Conservation (phyloP, 331 rosid genomes). For the Quercus phellos region DNA sequence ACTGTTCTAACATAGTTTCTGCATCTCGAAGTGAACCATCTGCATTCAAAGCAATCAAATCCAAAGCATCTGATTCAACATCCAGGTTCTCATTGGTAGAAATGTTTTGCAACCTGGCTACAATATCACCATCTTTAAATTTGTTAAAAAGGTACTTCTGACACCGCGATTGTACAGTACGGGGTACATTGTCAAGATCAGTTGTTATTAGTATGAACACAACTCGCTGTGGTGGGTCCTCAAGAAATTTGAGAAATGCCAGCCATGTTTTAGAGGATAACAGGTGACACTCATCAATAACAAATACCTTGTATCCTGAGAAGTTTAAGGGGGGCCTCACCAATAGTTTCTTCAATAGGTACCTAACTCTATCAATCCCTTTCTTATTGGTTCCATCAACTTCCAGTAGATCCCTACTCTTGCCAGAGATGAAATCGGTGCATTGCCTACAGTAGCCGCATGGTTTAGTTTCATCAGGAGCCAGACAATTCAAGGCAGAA, state of each 20-base stretch:
- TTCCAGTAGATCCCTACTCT: conserved; percentile 67
- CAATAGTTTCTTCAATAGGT: conserved; percentile 56
- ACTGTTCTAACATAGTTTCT: conserved; percentile 94
- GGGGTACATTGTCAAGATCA: conserved; percentile 90
- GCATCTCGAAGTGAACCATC: conserved; percentile 99
- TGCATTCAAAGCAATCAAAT: conserved; percentile 88
- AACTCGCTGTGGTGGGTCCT: conserved; percentile 83
- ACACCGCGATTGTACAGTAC: conserved; percentile 86
- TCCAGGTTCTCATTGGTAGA: conserved; percentile 71
- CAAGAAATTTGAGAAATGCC: conserved; percentile 85
- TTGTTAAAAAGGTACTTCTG: conserved; percentile 92
- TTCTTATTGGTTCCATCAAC: conserved; percentile 85
- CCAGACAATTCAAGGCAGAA: conserved; percentile 78
- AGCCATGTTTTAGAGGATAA: conserved; percentile 91
- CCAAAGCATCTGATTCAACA: conserved; percentile 81
- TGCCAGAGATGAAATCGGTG: conserved; percentile 66
- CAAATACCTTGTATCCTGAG: conserved; percentile 60
- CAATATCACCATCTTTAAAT: conserved; percentile 82
- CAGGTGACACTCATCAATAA: conserved; percentile 93
- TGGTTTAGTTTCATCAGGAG: conserved; percentile 75
- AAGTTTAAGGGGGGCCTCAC: conserved; percentile 41
- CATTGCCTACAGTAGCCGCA: conserved; percentile 95
- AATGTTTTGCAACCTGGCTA: conserved; percentile 68
- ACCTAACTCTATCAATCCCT: conserved; percentile 74
- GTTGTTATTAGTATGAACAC: conserved; percentile 85